Conservation (phyloP, 495 filamentous ascomycete genomes). For the Penicillium pancosmium region DNA sequence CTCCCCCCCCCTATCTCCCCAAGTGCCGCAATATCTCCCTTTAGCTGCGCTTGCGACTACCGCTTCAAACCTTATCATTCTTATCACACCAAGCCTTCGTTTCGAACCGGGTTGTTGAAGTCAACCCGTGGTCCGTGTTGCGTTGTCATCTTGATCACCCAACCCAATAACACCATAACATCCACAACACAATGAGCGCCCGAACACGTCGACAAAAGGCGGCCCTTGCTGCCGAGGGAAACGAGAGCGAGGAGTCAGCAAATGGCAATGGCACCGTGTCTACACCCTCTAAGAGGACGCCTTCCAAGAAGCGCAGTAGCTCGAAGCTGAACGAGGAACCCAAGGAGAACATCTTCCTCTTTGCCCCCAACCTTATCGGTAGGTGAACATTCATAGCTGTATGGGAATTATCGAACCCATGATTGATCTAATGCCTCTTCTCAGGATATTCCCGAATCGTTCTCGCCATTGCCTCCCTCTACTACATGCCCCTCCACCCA, state of each 20-base stretch:
- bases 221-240: slow-evolving; percentile 35
- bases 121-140: slow-evolving; percentile 3
- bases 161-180: neutral
- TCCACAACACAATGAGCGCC: slow-evolving; percentile 38
- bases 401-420: neutral
- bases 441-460: slow-evolving; percentile 87
- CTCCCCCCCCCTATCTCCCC: slow-evolving; percentile 38
- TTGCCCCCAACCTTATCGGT: slow-evolving; percentile 94
- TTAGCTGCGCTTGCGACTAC: slow-evolving; percentile 5
- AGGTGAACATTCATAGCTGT: slow-evolving; percentile 26
- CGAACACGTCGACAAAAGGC: slow-evolving; percentile 50
- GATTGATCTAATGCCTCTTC: neutral
- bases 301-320: slow-evolving; percentile 29
- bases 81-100: slow-evolving; percentile 7
- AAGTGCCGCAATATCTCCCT: slow-evolving; percentile 5
- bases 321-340: slow-evolving; percentile 36
- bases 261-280: slow-evolving; percentile 34
- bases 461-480: slow-evolving; percentile 87
- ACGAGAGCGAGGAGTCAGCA: slow-evolving; percentile 39
- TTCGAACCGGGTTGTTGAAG: slow-evolving; percentile 4
- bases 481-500: slow-evolving; percentile 98
- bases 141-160: slow-evolving; percentile 11
- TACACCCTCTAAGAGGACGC: slow-evolving; percentile 30
- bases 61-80: slow-evolving; percentile 13
- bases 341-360: slow-evolving; percentile 91